These are phyloP conservation scores for Ogataea henricii DNA, from an alignment of 805 yeast species.

Conservation along the genomic window DNA sequence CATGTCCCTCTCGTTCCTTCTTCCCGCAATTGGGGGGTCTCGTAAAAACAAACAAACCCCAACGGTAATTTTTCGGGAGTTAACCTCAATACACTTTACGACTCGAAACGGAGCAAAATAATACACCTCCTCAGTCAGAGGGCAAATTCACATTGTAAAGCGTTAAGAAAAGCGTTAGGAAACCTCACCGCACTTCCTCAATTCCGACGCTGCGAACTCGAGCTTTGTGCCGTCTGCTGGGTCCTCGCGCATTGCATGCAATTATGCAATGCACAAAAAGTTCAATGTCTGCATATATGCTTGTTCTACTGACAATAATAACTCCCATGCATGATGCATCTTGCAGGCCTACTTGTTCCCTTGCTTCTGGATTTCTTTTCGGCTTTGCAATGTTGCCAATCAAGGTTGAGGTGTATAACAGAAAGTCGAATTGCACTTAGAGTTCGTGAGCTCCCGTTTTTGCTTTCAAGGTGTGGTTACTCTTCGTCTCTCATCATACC, in stretches of 20 bases:
- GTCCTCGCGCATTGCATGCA: constrained; percentile 1
- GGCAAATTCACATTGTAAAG: too few relatives aligned
- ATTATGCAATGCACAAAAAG: not conserved
- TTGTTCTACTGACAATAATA: not conserved
- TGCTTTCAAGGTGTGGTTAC: not conserved
- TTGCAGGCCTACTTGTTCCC: constrained; percentile 1
- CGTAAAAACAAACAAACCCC: too few relatives aligned
- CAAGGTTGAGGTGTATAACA: constrained; percentile 1
- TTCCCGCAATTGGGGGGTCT: too few relatives aligned
- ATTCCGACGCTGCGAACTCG: not conserved
- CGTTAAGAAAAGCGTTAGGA: too few relatives aligned
- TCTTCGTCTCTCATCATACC: not conserved
- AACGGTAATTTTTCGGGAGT: too few relatives aligned
- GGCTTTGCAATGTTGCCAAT: constrained; percentile 5
- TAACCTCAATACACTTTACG: too few relatives aligned
- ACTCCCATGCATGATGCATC: not conserved
- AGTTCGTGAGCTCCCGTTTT: not conserved
- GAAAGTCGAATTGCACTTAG: not conserved
- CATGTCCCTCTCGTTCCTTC: too few relatives aligned
- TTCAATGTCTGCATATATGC: not conserved
- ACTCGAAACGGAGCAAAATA: too few relatives aligned
- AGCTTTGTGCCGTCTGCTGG: not conserved
- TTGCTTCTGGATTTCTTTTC: constrained; percentile 8
- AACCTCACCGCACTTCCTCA: not conserved
- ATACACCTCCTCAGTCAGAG: too few relatives aligned